Base-by-base conservation (phyloP, 2,329 filamentous ascomycete species). In the Hirsutella thompsonii region DNA sequence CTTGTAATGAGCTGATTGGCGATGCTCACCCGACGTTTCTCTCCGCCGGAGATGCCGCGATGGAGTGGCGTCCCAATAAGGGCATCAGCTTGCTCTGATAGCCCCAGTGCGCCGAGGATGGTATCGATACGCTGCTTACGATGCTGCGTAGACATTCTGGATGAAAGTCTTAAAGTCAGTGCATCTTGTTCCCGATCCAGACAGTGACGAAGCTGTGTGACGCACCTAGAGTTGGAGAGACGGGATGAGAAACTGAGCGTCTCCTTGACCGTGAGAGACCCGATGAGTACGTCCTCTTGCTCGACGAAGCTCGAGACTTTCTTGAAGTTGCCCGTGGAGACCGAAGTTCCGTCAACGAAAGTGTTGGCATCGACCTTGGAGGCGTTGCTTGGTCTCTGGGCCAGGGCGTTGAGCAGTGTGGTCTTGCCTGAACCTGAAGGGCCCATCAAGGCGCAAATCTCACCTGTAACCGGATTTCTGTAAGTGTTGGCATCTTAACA, bases 251-350 rank as follows among this genome's bases (percentile, higher is more conserved):
- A 93, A 47, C 78, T 64, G 45, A 94, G 63, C 0, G 86, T 93
- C 64, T 93, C 87, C 21, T 73, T 68, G 8, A 90, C 83, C 0
- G 86, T 93, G 47, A 93, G 66, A 0, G 81, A 81, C 4, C 86
- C 87, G 39, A 90, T 82, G 11, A 93, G 68, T 1, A 84, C 81
- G 64, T 94, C 87, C 48, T 93, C 85, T 57, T 94, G 87, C 63
- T 94, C 87, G 20, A 93, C 87, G 54, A 88, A 93, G 37, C 77
- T 78, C 41, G 75, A 81, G 39, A 90, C 68, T 38, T 74, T 68
- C 16, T 76, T 74, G 49, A 90, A 82, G 0, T 65, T 64, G 6
- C 66, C 56, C 9, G 67, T 59, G 1, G 76, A 68, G 3, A 77
- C 62, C 4, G 61, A 53, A 2, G 54, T 56, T 23, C 82, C 83